Base-by-base conservation (phyloP, 75 land plant genomes). In the Pinus taeda region DNA sequence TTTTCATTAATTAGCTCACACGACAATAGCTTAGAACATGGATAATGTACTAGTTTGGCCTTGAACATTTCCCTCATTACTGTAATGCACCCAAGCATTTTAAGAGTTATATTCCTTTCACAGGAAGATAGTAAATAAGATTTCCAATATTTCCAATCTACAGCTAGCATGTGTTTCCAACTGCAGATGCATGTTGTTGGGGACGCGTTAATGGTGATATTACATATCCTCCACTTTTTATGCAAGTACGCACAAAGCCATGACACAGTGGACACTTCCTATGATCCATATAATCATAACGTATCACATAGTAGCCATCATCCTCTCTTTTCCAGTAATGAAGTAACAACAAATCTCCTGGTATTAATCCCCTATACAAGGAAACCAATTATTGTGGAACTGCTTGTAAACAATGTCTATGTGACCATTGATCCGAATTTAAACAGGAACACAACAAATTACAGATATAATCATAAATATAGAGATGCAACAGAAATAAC, bases 141-240 rank as follows among this genome's bases (percentile, higher is more conserved):
- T 77, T 83, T 95, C 98, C 98, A 95, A 76, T 95, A n/a, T n/a
- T n/a, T n/a, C n/a, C n/a, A n/a, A n/a, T n/a, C 98, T 58, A 92
- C 79, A 15, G 93, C 92, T 77, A 95, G 88, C 97, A 95, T 94
- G 78, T 95, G 94, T 59, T 85, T 91, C 18, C 93, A 79, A 93
- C 88, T 36, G 94, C 87, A 69, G 89, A 82, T 76, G 84, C 85
- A 12, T 86, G 88, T 61, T 86, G 77, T 45, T 86, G 80, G 20
- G 84, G 82, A 61, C 61, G 61, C 17, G 61, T 83, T 60, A 88
- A 57, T 12, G 98, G 98, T 76, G 93, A 90, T 78, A 95, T 86
- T 3, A 95, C 91, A 83, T 88, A 95, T 36, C 98, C 98, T n/a
- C 98, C 98, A 95, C 98, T 95, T 90, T 93, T 93, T 82, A 95